Evolutionary conservation across 2,329 filamentous ascomycete species (phyloP).

Genomic region (Fusarium metavorans): DNA sequence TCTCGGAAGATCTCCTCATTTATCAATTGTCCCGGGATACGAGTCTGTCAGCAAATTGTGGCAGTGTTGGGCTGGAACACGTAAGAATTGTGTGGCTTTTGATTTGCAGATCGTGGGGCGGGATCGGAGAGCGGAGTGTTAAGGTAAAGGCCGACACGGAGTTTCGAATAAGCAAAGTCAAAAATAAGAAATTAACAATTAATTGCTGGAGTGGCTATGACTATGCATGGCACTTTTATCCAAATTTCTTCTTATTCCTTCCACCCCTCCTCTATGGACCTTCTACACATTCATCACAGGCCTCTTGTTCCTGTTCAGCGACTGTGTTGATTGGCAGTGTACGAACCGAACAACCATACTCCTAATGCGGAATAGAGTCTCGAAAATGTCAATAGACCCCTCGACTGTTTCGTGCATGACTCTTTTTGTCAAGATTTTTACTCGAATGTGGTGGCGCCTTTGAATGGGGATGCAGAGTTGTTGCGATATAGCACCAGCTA

Average conservation of each 20-base stretch:
- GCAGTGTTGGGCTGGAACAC: background rate
- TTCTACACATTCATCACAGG: too few relatives aligned
- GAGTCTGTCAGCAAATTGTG: background rate
- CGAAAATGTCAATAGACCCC: background rate
- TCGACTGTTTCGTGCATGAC: background rate
- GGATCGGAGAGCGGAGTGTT: background rate
- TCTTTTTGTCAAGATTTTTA: background rate
- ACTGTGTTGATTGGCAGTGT: background rate
- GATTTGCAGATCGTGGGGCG: background rate
- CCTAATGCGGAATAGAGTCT: background rate
- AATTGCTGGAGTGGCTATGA: too few relatives aligned
- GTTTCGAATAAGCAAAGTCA: too few relatives aligned
- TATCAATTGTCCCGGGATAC: background rate
- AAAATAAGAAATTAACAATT: too few relatives aligned
- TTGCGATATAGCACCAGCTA: background rate
- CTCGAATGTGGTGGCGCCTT: background rate
- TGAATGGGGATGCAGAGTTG: background rate
- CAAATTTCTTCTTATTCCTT: too few relatives aligned
- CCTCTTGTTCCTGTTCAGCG: too few relatives aligned
- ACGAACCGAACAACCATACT: background rate
- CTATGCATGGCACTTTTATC: too few relatives aligned
- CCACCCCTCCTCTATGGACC: too few relatives aligned
- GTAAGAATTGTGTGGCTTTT: background rate
- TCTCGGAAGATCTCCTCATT: background rate
- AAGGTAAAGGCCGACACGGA: background rate